phyloP scores from a whole-genome alignment of 192 early-diverging fungal species.

The Gigaspora rosea region DNA sequence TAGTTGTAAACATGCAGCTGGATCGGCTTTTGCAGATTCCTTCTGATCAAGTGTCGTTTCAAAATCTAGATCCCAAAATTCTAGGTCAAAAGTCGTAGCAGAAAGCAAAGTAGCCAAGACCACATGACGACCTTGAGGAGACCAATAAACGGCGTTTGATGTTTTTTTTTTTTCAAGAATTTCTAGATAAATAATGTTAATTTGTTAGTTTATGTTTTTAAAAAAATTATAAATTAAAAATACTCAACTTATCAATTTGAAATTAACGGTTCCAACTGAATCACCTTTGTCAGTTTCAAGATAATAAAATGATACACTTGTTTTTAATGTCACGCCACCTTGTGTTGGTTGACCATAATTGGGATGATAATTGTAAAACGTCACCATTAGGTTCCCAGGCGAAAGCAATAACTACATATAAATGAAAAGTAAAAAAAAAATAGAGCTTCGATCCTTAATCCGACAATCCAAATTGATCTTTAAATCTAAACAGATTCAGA shows the following conservation, averaged over 20 bases:
- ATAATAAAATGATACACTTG: slow-evolving; percentile 80
- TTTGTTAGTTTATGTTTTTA: neutral
- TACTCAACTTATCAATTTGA: slow-evolving; percentile 71
- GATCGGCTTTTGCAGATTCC: too few species aligned
- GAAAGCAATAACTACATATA: slow-evolving; percentile 69
- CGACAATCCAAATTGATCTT: too few species aligned
- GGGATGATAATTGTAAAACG: too few species aligned
- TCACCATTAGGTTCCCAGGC: slow-evolving; percentile 23
- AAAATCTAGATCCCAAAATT: too few species aligned
- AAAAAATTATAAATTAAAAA: neutral
- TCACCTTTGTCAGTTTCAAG: slow-evolving; percentile 71
- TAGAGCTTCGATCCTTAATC: too few species aligned
- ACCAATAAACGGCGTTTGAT: slow-evolving; percentile 87
- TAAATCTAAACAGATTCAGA: too few species aligned
- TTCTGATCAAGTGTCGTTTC: too few species aligned
- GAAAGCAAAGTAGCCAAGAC: slow-evolving; percentile 84
- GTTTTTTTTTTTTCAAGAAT: slow-evolving; percentile 78
- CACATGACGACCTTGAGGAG: slow-evolving; percentile 92
- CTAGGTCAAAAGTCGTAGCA: too few species aligned
- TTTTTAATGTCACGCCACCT: slow-evolving; percentile 62
- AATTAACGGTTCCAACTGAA: slow-evolving; percentile 55
- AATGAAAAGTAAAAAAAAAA: neutral
- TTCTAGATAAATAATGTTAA: slow-evolving; percentile 37
- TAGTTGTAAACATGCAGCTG: too few species aligned
- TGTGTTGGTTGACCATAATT: neutral